Evolutionary conservation across 192 early-diverging fungal genomes (phyloP).

Genomic region (Podila horticola): DNA sequence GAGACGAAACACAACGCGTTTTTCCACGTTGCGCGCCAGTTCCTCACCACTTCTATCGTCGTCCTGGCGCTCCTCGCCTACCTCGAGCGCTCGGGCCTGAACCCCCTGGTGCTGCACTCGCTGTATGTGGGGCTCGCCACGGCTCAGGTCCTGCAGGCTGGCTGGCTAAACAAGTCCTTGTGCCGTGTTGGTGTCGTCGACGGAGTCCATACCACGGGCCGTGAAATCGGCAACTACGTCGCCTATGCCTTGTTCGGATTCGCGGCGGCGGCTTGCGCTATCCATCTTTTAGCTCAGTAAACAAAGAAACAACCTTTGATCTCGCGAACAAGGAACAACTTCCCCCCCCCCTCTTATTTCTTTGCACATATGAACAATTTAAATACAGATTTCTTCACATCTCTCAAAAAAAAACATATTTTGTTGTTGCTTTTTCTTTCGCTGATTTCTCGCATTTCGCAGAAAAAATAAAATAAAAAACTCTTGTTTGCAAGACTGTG

Average conservation of each 20-base stretch:
- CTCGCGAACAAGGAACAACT: neutral
- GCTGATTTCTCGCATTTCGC: neutral
- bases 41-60: constrained; percentile 24
- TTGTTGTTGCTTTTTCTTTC: neutral
- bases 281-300: constrained; percentile 13
- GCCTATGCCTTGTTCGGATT: constrained; percentile 23
- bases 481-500: too few species aligned
- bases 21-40: constrained; percentile 23
- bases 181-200: constrained; percentile 24
- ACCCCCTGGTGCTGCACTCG: constrained; percentile 16
- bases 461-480: too few species aligned
- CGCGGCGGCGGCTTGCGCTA: constrained; percentile 14
- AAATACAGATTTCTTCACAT: too few species aligned
- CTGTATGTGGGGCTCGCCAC: constrained; percentile 22
- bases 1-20: constrained; percentile 22
- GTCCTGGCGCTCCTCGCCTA: constrained; percentile 17
- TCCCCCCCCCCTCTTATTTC: neutral
- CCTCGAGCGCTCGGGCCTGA: constrained; percentile 30
- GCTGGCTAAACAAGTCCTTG: constrained; percentile 18
- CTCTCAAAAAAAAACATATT: neutral
- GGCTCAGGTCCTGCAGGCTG: constrained; percentile 25
- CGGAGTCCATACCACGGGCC: constrained; percentile 28
- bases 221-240: constrained; percentile 29
- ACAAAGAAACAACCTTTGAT: neutral
- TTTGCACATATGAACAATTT: neutral